These are phyloP conservation scores for Phytophthora pluvialis DNA, from an alignment of 352 stramenopile genomes.

Conservation along the genomic window DNA sequence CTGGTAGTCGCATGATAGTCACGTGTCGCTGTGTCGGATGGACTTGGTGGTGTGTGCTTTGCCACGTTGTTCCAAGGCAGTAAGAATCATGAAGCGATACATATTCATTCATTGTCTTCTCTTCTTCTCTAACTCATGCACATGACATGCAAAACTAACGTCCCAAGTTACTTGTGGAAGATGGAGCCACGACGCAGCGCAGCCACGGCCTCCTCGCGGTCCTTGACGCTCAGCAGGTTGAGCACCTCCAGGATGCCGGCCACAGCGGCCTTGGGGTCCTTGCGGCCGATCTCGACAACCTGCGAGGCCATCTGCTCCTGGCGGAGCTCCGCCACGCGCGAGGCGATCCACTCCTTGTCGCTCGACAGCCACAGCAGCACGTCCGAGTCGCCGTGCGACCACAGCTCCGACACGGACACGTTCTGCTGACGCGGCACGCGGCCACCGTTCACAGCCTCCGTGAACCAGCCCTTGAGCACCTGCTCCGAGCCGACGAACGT, in stretches of 20 bases:
- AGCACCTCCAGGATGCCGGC: constrained; percentile 86
- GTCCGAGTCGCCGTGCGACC: constrained; percentile 74
- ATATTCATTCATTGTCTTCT: constrained; percentile 31
- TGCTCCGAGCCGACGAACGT: constrained; percentile 64
- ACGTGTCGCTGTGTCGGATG: neutral
- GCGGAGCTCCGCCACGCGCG: constrained; percentile 57
- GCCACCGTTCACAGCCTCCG: constrained; percentile 77
- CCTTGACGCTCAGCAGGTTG: constrained; percentile 82
- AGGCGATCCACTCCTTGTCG: constrained; percentile 82
- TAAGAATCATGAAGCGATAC: constrained; percentile 34
- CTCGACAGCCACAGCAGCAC: constrained; percentile 81
- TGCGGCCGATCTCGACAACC: constrained; percentile 76
- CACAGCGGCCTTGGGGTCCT: constrained; percentile 86
- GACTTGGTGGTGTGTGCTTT: no score
- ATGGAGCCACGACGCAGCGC: constrained; percentile 85
- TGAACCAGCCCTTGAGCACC: constrained; percentile 84
- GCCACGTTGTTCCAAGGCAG: neutral
- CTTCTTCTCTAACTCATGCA: constrained; percentile 39
- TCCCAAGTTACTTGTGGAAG: constrained; percentile 72
- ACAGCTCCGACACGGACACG: constrained; percentile 71
- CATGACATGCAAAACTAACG: constrained; percentile 29
- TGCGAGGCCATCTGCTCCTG: constrained; percentile 77
- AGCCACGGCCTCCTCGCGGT: constrained; percentile 84
- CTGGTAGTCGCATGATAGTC: constrained; percentile 13
- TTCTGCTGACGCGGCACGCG: constrained; percentile 70